A percentile compares a stretch with the other conserved stretches of the same genome.
Conservation (phyloP, 768 basidiomycete species). For the Neoboletus subvelutipes region DNA sequence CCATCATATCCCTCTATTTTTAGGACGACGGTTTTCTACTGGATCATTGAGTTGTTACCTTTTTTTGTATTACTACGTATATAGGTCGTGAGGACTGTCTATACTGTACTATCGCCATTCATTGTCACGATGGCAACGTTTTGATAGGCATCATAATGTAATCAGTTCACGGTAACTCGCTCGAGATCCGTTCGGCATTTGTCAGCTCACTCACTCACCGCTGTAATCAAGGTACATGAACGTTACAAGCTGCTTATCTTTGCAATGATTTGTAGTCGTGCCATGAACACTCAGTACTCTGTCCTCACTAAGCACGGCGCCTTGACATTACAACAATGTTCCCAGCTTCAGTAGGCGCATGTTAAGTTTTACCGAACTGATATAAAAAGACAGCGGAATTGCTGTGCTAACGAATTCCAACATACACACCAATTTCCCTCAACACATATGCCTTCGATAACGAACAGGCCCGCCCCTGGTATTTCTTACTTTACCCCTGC, state of each 20-base stretch:
- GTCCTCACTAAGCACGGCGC: not conserved
- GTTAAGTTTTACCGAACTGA: not conserved
- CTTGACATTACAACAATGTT: not conserved
- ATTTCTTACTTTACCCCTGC: conserved; percentile 48
- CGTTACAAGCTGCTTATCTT: not conserved
- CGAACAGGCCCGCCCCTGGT: conserved; percentile 42
- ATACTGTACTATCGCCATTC: not conserved
- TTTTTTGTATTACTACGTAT: too few species aligned
- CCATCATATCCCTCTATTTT: not conserved
- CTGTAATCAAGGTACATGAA: not conserved
- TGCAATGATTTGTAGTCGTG: not conserved
- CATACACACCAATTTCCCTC: not conserved
- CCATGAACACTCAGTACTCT: not conserved
- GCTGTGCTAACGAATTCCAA: not conserved
- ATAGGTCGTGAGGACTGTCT: too few species aligned
- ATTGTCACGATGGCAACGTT: not conserved
- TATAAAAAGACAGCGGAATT: conserved; percentile 4
- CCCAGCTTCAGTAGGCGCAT: not conserved
- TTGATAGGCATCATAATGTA: not conserved
- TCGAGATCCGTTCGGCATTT: not conserved
- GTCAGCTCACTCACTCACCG: not conserved
- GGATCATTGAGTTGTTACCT: not conserved
- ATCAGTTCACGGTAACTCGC: not conserved
- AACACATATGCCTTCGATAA: conserved; percentile 6
- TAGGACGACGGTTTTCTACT: not conserved